Conservation (phyloP, 2,329 filamentous ascomycete genomes). For the Sporothrix schenckii region DNA sequence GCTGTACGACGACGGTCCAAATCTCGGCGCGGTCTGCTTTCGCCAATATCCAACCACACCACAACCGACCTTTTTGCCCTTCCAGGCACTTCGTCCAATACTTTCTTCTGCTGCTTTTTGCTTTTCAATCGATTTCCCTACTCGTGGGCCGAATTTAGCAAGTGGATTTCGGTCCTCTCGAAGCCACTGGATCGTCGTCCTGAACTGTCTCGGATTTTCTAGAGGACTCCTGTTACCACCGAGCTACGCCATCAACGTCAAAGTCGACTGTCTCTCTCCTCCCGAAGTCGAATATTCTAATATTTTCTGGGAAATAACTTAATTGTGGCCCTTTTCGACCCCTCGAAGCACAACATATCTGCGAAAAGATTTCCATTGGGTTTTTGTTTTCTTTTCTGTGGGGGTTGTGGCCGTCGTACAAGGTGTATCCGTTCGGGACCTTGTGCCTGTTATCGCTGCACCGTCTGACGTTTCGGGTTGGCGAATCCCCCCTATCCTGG, state of each 20-base stretch:
- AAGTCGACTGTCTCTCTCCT: background rate
- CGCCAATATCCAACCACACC: background rate
- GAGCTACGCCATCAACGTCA: background rate
- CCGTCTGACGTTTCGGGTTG: constrained; percentile 37
- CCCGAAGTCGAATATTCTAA: background rate
- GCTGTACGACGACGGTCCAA: background rate
- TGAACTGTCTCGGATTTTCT: constrained; percentile 17
- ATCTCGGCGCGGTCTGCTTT: background rate
- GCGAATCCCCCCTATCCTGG: constrained; percentile 33
- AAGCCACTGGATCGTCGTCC: constrained; percentile 15
- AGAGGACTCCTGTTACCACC: background rate
- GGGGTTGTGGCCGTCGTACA: constrained; percentile 33
- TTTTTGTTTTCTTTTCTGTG: constrained; percentile 24
- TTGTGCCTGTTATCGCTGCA: constrained; percentile 33
- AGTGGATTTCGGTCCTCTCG: background rate
- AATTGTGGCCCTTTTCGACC: background rate
- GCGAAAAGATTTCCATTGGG: background rate
- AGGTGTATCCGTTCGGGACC: constrained; percentile 30
- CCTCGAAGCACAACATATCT: constrained; percentile 16
- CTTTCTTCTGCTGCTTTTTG: background rate
- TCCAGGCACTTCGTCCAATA: background rate
- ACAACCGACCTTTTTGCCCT: background rate
- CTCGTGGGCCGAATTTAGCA: background rate
- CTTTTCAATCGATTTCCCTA: background rate
- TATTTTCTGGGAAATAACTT: constrained; percentile 14